A percentile compares a stretch with the other conserved stretches of the same genome.
Conservation (phyloP, 441 rosid species). For the Adansonia grandidieri region DNA sequence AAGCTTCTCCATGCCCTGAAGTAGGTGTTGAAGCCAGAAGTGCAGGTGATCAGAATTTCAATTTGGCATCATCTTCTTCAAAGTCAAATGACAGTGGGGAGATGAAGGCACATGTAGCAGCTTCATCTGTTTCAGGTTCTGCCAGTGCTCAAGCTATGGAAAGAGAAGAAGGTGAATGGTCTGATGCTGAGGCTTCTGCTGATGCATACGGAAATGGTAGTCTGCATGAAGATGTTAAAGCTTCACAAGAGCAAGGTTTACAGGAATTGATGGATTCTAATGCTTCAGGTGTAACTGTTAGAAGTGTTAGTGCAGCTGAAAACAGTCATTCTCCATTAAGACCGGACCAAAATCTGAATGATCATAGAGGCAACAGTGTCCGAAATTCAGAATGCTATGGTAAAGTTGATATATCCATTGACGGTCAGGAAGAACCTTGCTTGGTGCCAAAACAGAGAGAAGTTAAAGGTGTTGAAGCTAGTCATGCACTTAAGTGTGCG, state of each 20-base stretch:
- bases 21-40: conserved; percentile 44
- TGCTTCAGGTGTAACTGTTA: conserved; percentile 37
- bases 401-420: conserved; percentile 45
- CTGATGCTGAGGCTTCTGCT: conserved; percentile 66
- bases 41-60: conserved; percentile 38
- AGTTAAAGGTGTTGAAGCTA: conserved; percentile 81
- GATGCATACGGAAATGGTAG: conserved; percentile 39
- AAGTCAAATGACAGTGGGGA: conserved; percentile 42
- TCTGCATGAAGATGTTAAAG: conserved; percentile 42
- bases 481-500: conserved; percentile 66
- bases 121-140: conserved; percentile 39
- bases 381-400: conserved; percentile 51
- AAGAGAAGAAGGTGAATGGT: conserved; percentile 99
- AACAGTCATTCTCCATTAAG: conserved; percentile 39
- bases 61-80: conserved; percentile 38
- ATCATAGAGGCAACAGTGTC: conserved; percentile 44
- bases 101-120: conserved; percentile 38
- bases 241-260: conserved; percentile 40
- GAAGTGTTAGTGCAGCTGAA: conserved; percentile 42
- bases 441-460: conserved; percentile 65
- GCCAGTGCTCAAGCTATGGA: conserved; percentile 50
- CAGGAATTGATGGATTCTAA: conserved; percentile 34
- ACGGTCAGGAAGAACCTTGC: conserved; percentile 55
- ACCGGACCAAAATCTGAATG: conserved; percentile 45
- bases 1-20: conserved; percentile 40